Base-by-base conservation (phyloP, 2,329 filamentous ascomycete species). In the Hypoxylon sp. region DNA sequence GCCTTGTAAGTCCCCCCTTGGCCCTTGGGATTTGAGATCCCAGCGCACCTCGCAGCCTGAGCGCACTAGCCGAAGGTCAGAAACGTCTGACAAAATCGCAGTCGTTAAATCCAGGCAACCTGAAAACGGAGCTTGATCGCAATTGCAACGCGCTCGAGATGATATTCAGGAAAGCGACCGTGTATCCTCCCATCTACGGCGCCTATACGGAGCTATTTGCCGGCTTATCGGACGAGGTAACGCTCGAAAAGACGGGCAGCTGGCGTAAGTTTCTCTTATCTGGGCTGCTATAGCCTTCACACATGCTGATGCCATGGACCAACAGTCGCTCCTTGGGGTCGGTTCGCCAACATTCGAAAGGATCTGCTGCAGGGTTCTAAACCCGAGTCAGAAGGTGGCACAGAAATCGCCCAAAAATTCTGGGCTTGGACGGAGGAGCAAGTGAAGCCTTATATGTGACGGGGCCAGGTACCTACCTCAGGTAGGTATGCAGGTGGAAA, bases 241-340 rank as follows among this genome's bases (percentile, higher is more conserved):
- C 65, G 6, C 41, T 70, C 21, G 69, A 73, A n/a, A 69, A 73
- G 15, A 64, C 65, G 2, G 70, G 69, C 7, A 55, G 58, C 55
- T 73, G 69, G 66, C 64, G 66, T 73, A 59, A 64, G 69, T 65
- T 15, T 38, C 9, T 27, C 11, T 43, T 21, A 24, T 42, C 10
- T 26, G 15, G 29, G 10, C 3, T 31, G 27, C 9, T 18, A 13
- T 10, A 17, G 17, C 40, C 24, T 27, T 11, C 26, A 26, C 18
- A n/a, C 27, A 33, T 53, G 21, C 40, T 62, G 38, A 63, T 46
- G 47, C 35, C 21, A 48, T 35, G 13, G 48, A 18, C 29, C 20
- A 3, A 7, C 23, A 73, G 72, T 83, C 21, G 71, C 79, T 46
- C 80, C 81, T 1, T 84, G 79, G 78, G 81, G 81, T 60, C 69